Evolutionary conservation across 2,329 filamentous ascomycete species (phyloP), one percentile per base, ranked within the genome.

Genomic region (Colletotrichum sp.): DNA sequence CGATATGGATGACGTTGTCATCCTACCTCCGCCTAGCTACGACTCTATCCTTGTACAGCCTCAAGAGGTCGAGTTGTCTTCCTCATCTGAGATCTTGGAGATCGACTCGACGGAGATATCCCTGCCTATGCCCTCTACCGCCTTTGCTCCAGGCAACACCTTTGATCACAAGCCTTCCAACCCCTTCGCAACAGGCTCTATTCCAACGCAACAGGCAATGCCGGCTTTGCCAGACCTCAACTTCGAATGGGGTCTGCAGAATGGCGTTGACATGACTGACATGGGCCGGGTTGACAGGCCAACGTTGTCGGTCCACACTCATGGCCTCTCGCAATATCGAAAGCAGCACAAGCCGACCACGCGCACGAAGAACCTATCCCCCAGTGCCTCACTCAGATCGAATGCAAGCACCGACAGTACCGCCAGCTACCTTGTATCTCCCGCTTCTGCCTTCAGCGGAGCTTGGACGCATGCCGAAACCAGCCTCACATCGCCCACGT

Each of bases 51-150:
- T 81, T 43, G 78, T 81, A 63, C 80, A 81, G 73, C 73, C 77
- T 69, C 77, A 72, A 59, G 79, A 84, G 61, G 80, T 82, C 66
- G 89, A 90, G 78, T 81, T 90, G 18, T 85, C 84, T 21, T 85
- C 84, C n/a, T 85, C 86, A 8, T 87, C 82, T 63, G 87, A 88
- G 79, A 88, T 90, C 59, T 81, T 87, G 72, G 89, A 90, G 76
- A 85, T 90, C 73, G 88, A 89, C 78, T 89, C 88, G 6, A 81
- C 78, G 59, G 85, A 88, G 74, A 79, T 88, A 63, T 78, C 82
- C 72, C 77, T 64, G 16, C 59, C 67, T 13, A 13, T 55, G 12
- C 58, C 51, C 21, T 24, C 63, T 9, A 18, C 54, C 33, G 13
- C 27, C 18, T 34, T 63, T 11, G 15, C 34, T 18, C 7, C 34